These are phyloP conservation scores for Rickenella mellea DNA, from an alignment of 768 basidiomycete species.

Conservation along the genomic window DNA sequence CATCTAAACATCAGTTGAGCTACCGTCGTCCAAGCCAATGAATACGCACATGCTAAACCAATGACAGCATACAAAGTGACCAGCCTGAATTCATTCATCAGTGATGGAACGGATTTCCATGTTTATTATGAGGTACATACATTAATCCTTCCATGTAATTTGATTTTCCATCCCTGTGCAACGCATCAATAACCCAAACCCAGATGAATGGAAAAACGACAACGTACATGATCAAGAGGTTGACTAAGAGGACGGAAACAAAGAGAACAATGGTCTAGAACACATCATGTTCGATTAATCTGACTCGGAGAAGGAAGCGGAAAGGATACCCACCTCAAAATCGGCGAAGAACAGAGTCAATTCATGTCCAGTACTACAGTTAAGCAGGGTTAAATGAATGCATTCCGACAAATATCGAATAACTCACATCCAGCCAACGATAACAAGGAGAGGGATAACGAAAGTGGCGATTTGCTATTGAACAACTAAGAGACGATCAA, in stretches of 20 bases:
- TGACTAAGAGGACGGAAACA: slow-evolving; percentile 81
- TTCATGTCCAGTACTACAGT: slow-evolving; percentile 49
- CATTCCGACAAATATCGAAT: slow-evolving; percentile 8
- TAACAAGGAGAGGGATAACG: slow-evolving; percentile 79
- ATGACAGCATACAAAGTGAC: slow-evolving; percentile 72
- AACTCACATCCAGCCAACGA: slow-evolving; percentile 79
- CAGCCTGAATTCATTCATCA: too few species aligned
- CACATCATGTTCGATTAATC: not conserved
- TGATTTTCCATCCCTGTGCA: slow-evolving; percentile 62
- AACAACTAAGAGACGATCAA: not conserved
- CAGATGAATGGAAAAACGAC: not conserved
- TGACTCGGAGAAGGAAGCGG: not conserved
- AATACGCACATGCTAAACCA: slow-evolving; percentile 60
- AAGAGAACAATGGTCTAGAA: slow-evolving; percentile 72
- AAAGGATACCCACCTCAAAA: slow-evolving; percentile 51
- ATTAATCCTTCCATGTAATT: slow-evolving; percentile 93
- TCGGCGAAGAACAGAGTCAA: slow-evolving; percentile 78
- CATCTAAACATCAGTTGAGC: slow-evolving; percentile 3
- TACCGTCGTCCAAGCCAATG: not conserved
- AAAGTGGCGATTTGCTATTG: slow-evolving; percentile 76
- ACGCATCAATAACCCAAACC: slow-evolving; percentile 2
- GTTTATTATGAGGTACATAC: slow-evolving; percentile 19
- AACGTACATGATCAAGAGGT: slow-evolving; percentile 65
- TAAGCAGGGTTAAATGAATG: slow-evolving; percentile 4
- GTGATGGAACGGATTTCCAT: too few species aligned